Conservation (phyloP, 1,284 basidiomycete genomes). For the Ceratobasidium sp. region DNA sequence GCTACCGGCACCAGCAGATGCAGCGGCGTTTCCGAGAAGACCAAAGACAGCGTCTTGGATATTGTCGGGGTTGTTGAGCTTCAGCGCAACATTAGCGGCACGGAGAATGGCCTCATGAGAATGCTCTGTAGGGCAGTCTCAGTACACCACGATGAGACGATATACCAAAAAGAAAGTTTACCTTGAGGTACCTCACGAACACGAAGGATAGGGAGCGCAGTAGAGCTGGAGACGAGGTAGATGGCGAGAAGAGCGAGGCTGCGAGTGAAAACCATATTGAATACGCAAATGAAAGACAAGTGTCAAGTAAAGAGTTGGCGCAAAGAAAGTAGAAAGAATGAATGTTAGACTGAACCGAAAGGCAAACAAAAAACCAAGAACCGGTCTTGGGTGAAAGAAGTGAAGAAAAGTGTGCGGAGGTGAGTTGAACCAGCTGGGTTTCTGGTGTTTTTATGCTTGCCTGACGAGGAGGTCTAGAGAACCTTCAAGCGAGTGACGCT, state of each 20-base stretch:
- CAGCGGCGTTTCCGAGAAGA: constrained; percentile 74
- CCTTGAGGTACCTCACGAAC: constrained; percentile 76
- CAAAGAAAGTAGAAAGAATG: constrained; percentile 27
- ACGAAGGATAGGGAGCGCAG: constrained; percentile 59
- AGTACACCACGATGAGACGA: background rate
- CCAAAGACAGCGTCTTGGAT: constrained; percentile 75
- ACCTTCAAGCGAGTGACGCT: background rate
- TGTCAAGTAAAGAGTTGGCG: constrained; percentile 41
- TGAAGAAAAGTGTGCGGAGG: constrained; percentile 56
- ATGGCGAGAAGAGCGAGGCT: constrained; percentile 54
- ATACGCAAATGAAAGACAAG: constrained; percentile 22
- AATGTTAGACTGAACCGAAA: constrained; percentile 50
- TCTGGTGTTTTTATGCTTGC: constrained; percentile 20
- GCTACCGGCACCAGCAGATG: constrained; percentile 66
- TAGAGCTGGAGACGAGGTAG: constrained; percentile 39
- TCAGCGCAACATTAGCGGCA: constrained; percentile 64
- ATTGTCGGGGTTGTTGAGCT: constrained; percentile 70
- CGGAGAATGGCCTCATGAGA: constrained; percentile 72
- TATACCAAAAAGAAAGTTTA: constrained; percentile 52
- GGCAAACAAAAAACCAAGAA: constrained; percentile 62
- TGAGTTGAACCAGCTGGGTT: constrained; percentile 5
- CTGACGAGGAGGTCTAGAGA: constrained; percentile 6
- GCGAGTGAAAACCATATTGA: constrained; percentile 38
- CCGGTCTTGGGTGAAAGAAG: constrained; percentile 65
- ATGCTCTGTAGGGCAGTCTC: constrained; percentile 64